Conservation (phyloP, 2,329 filamentous ascomycete species). For the Pyrenophora tritici-repentis region DNA sequence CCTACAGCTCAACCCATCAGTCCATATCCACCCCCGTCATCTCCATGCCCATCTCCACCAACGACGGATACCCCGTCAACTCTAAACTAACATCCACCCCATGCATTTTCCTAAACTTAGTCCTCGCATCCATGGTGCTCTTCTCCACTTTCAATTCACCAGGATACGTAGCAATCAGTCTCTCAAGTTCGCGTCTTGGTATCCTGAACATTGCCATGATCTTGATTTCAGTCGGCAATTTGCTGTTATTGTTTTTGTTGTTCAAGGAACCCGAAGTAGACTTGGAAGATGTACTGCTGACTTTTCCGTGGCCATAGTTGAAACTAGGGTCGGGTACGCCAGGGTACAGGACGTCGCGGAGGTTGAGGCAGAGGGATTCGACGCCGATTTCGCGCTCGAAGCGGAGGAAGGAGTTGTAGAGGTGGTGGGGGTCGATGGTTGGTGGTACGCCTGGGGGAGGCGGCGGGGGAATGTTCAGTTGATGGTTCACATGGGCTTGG, state of each 20-base stretch:
- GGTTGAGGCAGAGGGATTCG: conserved; percentile 40
- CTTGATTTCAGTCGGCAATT: conserved; percentile 31
- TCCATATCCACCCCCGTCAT: neutral
- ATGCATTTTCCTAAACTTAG: conserved; percentile 36
- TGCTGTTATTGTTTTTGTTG: neutral
- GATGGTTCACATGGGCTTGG: conserved; percentile 1
- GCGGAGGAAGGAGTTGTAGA: conserved; percentile 40
- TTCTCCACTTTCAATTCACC: conserved; percentile 53
- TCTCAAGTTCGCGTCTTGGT: conserved; percentile 51
- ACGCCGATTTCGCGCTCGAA: conserved; percentile 46
- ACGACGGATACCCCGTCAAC: conserved; percentile 30
- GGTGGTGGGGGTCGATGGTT: conserved; percentile 8
- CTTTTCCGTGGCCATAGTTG: neutral
- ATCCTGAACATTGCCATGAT: conserved; percentile 46
- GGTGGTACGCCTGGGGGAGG: neutral
- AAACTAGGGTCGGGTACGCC: neutral
- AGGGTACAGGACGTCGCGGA: conserved; percentile 32
- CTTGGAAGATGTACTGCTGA: neutral
- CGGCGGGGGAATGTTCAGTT: neutral
- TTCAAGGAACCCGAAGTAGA: neutral
- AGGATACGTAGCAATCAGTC: conserved; percentile 58
- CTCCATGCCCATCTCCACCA: neutral
- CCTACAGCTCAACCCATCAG: neutral
- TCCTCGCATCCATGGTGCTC: conserved; percentile 39
- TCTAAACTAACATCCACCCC: conserved; percentile 43